Evolutionary conservation across 306 rosid species (phyloP).

Genomic region (Delonix regia): DNA sequence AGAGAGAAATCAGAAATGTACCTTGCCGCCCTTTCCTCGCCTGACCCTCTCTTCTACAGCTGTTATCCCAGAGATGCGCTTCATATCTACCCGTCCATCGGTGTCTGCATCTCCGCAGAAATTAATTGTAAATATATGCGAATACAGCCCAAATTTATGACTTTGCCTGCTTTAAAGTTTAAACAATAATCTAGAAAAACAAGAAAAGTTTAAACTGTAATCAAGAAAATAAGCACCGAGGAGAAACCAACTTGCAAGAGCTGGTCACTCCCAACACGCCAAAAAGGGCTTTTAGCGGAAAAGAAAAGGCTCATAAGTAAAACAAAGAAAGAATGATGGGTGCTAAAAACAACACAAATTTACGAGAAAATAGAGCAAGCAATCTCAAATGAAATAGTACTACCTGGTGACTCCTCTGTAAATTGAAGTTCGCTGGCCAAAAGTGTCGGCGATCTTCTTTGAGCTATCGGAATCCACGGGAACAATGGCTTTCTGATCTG

Average conservation of each 20-base stretch:
- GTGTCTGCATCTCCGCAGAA: constrained; percentile 54
- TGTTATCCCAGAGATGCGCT: constrained; percentile 99
- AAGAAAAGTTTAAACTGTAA: no score
- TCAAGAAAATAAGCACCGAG: not conserved
- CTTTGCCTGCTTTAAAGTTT: not conserved
- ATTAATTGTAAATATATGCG: not conserved
- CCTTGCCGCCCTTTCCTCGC: constrained; percentile 98
- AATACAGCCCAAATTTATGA: constrained; percentile 14
- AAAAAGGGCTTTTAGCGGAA: not conserved
- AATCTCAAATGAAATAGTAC: constrained; percentile 31
- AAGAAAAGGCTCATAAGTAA: not conserved
- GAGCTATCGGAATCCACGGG: constrained; percentile 41
- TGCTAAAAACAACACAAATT: not conserved
- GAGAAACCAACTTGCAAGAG: not conserved
- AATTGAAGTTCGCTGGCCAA: constrained; percentile 79
- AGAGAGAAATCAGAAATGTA: not conserved
- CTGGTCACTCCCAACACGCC: not conserved
- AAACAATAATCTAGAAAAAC: not conserved
- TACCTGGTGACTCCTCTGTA: constrained; percentile 94
- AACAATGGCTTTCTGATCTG: constrained; percentile 44
- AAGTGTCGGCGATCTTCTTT: constrained; percentile 57
- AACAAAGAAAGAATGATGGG: not conserved
- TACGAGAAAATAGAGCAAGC: not conserved
- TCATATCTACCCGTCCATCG: constrained; percentile 98
- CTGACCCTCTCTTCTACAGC: constrained; percentile 87